These are phyloP conservation scores for Eutrema salsugineum DNA, from an alignment of 441 rosid species.

Conservation along the genomic window DNA sequence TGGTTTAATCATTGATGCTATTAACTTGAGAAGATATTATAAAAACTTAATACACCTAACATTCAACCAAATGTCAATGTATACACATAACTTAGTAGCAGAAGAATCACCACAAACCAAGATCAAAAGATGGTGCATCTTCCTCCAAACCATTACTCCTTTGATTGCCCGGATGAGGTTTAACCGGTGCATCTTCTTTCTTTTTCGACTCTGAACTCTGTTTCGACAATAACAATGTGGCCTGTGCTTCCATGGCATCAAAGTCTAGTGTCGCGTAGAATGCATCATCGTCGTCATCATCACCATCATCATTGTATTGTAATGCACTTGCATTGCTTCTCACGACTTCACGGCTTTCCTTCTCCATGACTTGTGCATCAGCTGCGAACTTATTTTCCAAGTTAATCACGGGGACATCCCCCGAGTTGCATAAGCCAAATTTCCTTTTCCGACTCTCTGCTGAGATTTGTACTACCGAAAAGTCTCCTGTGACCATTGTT, in stretches of 20 bases:
- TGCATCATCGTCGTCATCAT: slow-evolving; percentile 55
- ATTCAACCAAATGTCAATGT: slow-evolving; percentile 2
- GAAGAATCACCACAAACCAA: slow-evolving; percentile 55
- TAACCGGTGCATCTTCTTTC: slow-evolving; percentile 32
- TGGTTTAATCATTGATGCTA: background rate
- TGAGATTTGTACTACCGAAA: slow-evolving; percentile 30
- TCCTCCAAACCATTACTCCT: slow-evolving; percentile 25
- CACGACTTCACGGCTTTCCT: slow-evolving; percentile 22
- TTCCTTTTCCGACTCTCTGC: slow-evolving; percentile 55
- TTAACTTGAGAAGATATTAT: background rate
- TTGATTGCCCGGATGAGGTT: slow-evolving; percentile 8
- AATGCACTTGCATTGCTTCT: slow-evolving; percentile 29
- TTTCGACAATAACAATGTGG: slow-evolving; percentile 52
- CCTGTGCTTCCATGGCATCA: slow-evolving; percentile 88
- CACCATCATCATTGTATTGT: slow-evolving; percentile 21
- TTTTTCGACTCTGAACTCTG: slow-evolving; percentile 34
- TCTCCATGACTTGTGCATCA: slow-evolving; percentile 22
- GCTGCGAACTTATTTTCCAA: slow-evolving; percentile 51
- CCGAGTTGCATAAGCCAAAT: slow-evolving; percentile 41
- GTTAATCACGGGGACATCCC: slow-evolving; percentile 49
- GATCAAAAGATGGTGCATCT: slow-evolving; percentile 80
- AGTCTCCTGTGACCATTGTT: slow-evolving; percentile 21
- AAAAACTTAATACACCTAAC: background rate
- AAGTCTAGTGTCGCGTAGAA: slow-evolving; percentile 78
- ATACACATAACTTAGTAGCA: background rate